Percentiles rank a stretch among this genome's conserved stretches.
These are phyloP conservation scores for Penicillium coprophilum DNA, from an alignment of 495 filamentous ascomycete genomes.

Conservation along the genomic window DNA sequence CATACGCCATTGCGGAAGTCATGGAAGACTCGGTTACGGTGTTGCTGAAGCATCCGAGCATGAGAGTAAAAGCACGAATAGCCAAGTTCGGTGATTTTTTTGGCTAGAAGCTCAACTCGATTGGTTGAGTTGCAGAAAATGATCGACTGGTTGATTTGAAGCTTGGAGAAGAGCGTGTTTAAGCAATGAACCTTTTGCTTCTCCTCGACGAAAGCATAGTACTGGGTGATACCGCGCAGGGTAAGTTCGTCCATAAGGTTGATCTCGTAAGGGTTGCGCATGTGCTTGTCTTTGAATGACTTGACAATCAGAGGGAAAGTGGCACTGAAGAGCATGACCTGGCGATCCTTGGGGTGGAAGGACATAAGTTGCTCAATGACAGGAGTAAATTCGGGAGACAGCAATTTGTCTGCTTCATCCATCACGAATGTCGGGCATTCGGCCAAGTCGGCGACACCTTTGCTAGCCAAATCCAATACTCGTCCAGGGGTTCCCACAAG, in stretches of 20 bases:
- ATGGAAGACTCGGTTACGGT: slow-evolving; percentile 97
- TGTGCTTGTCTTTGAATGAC: slow-evolving; percentile 96
- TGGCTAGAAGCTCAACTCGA: slow-evolving; percentile 93
- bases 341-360: slow-evolving; percentile 92
- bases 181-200: slow-evolving; percentile 99
- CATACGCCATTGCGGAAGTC: slow-evolving; percentile 98
- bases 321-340: slow-evolving; percentile 98
- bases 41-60: slow-evolving; percentile 96
- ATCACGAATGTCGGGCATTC: slow-evolving; percentile 97
- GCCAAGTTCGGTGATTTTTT: slow-evolving; percentile 98
- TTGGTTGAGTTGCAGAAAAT: slow-evolving; percentile 99
- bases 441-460: slow-evolving; percentile 92
- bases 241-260: slow-evolving; percentile 99
- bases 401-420: slow-evolving; percentile 97
- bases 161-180: slow-evolving; percentile 97
- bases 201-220: slow-evolving; percentile 98
- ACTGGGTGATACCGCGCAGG: slow-evolving; percentile 95
- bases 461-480: slow-evolving; percentile 92
- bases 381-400: slow-evolving; percentile 94
- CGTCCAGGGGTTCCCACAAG: slow-evolving; percentile 95
- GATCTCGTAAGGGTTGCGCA: slow-evolving; percentile 94
- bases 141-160: slow-evolving; percentile 99
- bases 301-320: slow-evolving; percentile 97
- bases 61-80: slow-evolving; percentile 99
- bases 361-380: slow-evolving; percentile 92